Base-by-base conservation (phyloP, 2,329 filamentous ascomycete species). In the Ilyonectria robusta region DNA sequence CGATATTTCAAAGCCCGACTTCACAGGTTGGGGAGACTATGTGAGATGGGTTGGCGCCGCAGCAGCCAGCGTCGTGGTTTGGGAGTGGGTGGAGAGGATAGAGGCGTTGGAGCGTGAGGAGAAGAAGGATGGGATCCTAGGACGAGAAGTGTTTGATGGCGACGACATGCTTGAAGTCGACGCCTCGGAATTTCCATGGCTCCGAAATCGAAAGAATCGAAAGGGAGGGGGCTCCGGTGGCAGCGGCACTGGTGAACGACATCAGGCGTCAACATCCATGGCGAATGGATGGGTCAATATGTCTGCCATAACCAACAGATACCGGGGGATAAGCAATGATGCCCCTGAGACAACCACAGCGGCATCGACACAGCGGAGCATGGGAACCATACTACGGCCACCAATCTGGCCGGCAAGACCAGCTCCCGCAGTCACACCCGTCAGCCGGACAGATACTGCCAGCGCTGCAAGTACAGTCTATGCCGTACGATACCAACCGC, bases 81-180 rank as follows among this genome's bases (percentile, higher is more conserved):
- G 95, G 95, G 95, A 98, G 80, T 98, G 95, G 95, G 95, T 98
- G 3, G 95, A 98, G 80, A 89, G 95, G 29, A 98, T 98, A 55
- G 95, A 98, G 79, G 94, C 94, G 0, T 81, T 97, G 68, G 95
- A 98, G 82, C 89, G 95, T 72, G 94, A 97, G 79, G 94, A 97
- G 79, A 94, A 95, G 81, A 97, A 97, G 81, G 94, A 97, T 74
- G 95, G 95, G 1, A 97, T 98, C 62, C 83, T 98, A 1, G 95
- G 95, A 4, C 87, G 95, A 70, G 95, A 98, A 77, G 91, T 98
- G 0, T 97, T 97, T 76, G 95, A 98, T 73, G 95, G 94, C 4
- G 95, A 98, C 75, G 95, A 97, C 77, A 97, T 96, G 91, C 85
- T 97, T 42, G 93, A 95, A 56, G 81, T 86, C 17, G 84, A 86